Percentiles rank a stretch among this genome's conserved stretches.
These are phyloP conservation scores for Eucalyptus cloeziana DNA, from an alignment of 345 rosid genomes.

Conservation along the genomic window DNA sequence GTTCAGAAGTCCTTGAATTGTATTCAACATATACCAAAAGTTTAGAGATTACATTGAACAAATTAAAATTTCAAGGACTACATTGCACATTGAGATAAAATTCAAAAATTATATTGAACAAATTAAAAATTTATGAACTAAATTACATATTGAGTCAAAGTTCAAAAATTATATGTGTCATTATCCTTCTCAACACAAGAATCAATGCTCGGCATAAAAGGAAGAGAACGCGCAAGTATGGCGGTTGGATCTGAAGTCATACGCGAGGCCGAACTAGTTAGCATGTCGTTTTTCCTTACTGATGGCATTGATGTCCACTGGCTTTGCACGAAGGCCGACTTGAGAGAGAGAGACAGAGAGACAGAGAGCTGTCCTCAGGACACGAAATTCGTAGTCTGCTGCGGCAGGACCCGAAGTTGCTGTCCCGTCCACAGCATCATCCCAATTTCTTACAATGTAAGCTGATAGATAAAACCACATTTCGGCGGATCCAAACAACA, in stretches of 20 bases:
- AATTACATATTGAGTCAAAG: no score
- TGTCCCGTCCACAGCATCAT: neutral
- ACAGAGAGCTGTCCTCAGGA: neutral
- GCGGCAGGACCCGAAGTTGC: neutral
- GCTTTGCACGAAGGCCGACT: neutral
- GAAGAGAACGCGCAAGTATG: neutral
- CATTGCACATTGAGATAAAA: accelerated
- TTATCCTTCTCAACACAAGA: no score
- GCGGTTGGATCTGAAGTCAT: neutral
- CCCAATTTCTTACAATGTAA: neutral
- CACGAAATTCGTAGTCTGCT: neutral
- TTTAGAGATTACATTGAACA: no score
- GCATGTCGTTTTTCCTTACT: neutral
- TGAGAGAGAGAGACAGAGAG: neutral
- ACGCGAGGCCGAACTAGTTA: neutral
- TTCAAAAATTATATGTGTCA: no score
- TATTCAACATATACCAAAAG: no score
- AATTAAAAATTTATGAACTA: no score
- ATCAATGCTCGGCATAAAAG: neutral
- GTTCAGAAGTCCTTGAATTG: no score
- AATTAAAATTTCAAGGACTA: accelerated
- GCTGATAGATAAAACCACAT: neutral
- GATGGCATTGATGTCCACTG: neutral
- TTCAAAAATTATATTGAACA: no score
- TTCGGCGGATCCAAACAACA: neutral